Base-by-base conservation (phyloP, 352 stramenopile genomes). In the Phytophthora ramorum region DNA sequence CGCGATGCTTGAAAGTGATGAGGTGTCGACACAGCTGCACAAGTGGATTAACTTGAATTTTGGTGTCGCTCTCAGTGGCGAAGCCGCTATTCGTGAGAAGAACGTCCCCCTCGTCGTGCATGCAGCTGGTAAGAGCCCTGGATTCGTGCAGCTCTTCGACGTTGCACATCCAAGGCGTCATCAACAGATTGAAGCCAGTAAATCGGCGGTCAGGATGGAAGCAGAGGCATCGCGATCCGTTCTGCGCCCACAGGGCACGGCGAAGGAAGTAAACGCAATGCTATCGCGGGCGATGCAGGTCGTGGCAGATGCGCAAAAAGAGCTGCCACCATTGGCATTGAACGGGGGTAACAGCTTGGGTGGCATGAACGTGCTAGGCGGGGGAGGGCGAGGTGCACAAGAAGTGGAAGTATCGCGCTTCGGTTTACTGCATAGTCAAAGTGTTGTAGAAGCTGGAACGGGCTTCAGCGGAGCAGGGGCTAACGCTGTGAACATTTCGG, bases 41-140 rank as follows among this genome's bases (percentile, higher is more conserved):
- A 64, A 80, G 14, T 99, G 97, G 97, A 98, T 99, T 61, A 95
- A 99, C 63, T 72, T 99, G n/a, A 98, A 96, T 62, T 99, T 99
- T 69, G 97, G 97, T 3, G 79, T 86, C 22, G 80, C 78, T 9
- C 70, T 98, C 17, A 86, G 71, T 49, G 94, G 94, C 4, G 75
- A 94, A 10, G 70, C 67, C 24, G 92, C 94, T 16, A 73, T 98
- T 13, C 63, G 71, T 4, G 81, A 96, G 53, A 98, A 98, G 69
- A 98, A 98, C 49, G 86, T 98, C 0, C 92, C 92, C 4, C 69
- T 98, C 0, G 62, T 73, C n/a, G 74, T 78, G 4, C 67, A 77
- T 16, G 49, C 59, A 55, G 51, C 73, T 13, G 58, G 69, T 4
- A 94, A 94, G 40, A 92, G 83, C 34, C 73, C 83, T 54, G 88